These are phyloP conservation scores for Candida albicans DNA, from an alignment of 1,139 yeast species.

Conservation along the genomic window DNA sequence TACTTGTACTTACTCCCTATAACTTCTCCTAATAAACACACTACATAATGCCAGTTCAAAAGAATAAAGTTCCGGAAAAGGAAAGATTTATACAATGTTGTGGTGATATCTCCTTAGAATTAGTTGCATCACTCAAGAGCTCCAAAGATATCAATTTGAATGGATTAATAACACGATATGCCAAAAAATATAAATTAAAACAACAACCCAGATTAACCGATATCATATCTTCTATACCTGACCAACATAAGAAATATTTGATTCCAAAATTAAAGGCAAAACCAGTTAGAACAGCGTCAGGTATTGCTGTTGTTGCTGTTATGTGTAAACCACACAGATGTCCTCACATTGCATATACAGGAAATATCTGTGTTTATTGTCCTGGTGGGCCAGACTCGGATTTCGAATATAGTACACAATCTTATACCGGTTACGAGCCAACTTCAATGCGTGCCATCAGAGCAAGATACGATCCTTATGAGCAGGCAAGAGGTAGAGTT, in stretches of 20 bases:
- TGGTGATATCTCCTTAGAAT: slow-evolving; percentile 86
- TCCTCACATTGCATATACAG: slow-evolving; percentile 98
- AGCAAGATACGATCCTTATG: slow-evolving; percentile 97
- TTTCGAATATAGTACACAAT: slow-evolving; percentile 96
- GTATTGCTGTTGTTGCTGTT: slow-evolving; percentile 97
- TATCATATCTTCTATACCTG: slow-evolving; percentile 93
- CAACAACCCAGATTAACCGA: slow-evolving; percentile 95
- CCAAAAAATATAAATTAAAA: slow-evolving; percentile 87
- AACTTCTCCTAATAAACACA: no score
- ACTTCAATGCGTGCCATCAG: slow-evolving; percentile 98
- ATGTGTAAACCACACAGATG: slow-evolving; percentile 99
- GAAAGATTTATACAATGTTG: slow-evolving; percentile 92
- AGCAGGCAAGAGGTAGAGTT: slow-evolving; percentile 96
- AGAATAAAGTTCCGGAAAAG: slow-evolving; percentile 67
- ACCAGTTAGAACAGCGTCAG: slow-evolving; percentile 98
- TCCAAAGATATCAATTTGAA: slow-evolving; percentile 85
- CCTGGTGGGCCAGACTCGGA: slow-evolving; percentile 99
- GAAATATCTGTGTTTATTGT: slow-evolving; percentile 97
- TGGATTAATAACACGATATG: slow-evolving; percentile 80
- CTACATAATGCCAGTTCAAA: slow-evolving; percentile 31
- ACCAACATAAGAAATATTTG: slow-evolving; percentile 87
- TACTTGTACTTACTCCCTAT: no score
- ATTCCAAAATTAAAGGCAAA: slow-evolving; percentile 94
- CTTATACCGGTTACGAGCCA: slow-evolving; percentile 98
- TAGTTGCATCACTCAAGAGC: slow-evolving; percentile 73